phyloP scores from a whole-genome alignment of 257 asterid genomes.

The Euphrasia confusa region DNA sequence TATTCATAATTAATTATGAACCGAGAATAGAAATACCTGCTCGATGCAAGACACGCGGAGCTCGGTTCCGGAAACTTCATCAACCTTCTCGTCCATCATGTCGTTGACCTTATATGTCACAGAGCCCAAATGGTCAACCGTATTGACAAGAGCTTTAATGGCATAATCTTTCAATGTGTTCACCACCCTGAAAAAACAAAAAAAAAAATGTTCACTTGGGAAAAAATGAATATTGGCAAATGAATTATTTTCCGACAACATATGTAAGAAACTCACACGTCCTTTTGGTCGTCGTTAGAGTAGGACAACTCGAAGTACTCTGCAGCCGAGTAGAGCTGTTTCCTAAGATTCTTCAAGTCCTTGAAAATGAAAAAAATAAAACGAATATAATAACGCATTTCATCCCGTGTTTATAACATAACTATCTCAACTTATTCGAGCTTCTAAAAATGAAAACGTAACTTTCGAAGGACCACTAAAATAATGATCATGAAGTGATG shows the following conservation, averaged over 20 bases:
- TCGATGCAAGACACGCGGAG: conserved; percentile 83
- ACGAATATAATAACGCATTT: background rate
- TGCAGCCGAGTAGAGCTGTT: conserved; percentile 90
- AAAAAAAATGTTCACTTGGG: background rate
- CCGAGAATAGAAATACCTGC: conserved; percentile 51
- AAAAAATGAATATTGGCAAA: background rate
- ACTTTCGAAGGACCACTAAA: conserved; percentile 24
- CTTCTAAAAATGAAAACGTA: conserved; percentile 12
- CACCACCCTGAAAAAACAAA: conserved; percentile 56
- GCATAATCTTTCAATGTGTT: conserved; percentile 88
- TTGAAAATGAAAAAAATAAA: conserved; percentile 26
- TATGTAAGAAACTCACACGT: conserved; percentile 50
- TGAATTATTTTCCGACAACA: background rate
- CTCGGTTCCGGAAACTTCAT: conserved; percentile 81
- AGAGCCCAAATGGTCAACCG: conserved; percentile 95
- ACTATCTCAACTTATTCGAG: conserved; percentile 17
- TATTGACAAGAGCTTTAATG: conserved; percentile 86
- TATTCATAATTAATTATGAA: background rate
- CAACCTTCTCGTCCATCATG: conserved; percentile 70
- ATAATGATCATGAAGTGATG: background rate
- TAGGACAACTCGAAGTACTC: conserved; percentile 87
- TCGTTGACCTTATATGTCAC: conserved; percentile 77
- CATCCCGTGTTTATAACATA: background rate
- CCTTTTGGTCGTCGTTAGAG: conserved; percentile 71
- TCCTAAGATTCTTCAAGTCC: conserved; percentile 92